phyloP scores from a whole-genome alignment of 2,329 filamentous ascomycete species.

The Cercospora sesami region DNA sequence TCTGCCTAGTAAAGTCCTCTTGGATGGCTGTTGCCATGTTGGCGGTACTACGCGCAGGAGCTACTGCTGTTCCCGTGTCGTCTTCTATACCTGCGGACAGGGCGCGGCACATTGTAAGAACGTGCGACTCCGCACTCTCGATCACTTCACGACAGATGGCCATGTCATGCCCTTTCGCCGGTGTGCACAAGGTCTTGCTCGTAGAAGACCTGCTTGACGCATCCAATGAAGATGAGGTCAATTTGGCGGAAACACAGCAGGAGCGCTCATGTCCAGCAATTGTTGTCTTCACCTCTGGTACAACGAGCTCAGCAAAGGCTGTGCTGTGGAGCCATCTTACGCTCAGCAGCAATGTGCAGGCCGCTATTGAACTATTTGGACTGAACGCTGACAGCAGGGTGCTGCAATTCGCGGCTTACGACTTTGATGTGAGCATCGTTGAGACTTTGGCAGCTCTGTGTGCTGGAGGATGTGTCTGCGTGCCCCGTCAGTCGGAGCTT shows the following conservation, averaged over 20 bases:
- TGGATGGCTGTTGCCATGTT: conserved; percentile 31
- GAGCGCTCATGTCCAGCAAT: not conserved
- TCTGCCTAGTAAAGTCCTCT: conserved; percentile 34
- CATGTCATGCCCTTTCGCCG: not conserved
- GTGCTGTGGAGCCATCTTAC: conserved; percentile 7
- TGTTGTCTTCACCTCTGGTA: conserved; percentile 10
- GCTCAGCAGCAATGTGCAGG: conserved; percentile 2
- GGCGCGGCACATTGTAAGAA: not conserved
- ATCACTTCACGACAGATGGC: not conserved
- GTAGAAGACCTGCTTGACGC: not conserved
- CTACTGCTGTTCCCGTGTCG: not conserved
- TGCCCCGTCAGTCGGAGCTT: conserved; percentile 44
- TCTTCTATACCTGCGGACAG: not conserved
- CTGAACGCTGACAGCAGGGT: conserved; percentile 8
- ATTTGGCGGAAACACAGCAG: not conserved
- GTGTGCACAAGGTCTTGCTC: not conserved
- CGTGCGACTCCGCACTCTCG: not conserved
- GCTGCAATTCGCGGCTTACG: conserved; percentile 27
- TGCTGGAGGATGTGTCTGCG: conserved; percentile 20
- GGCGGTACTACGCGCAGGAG: conserved; percentile 37
- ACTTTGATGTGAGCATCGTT: conserved; percentile 24
- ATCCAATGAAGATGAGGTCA: not conserved
- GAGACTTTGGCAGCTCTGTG: conserved; percentile 14
- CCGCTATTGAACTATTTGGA: not conserved
- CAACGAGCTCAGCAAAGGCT: conserved; percentile 5